These are phyloP conservation scores for Actinomortierella ambigua DNA, from an alignment of 371 early-diverging fungal species.

Conservation along the genomic window DNA sequence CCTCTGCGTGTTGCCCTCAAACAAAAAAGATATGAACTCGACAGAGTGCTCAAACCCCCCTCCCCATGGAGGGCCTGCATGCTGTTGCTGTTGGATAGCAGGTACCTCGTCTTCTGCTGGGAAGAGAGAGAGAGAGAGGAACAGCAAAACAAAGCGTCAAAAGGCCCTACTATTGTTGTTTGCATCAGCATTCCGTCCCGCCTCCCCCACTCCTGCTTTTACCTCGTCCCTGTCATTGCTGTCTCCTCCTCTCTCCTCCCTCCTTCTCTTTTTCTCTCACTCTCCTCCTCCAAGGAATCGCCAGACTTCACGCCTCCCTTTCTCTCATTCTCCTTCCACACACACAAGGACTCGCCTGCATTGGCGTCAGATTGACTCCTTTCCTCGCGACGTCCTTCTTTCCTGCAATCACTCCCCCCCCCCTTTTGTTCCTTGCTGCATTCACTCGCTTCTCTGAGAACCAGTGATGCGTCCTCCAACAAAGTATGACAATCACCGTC, in stretches of 20 bases:
- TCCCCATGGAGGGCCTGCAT: no score
- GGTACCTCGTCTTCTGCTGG: no score
- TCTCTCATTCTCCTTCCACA: neutral
- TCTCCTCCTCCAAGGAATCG: neutral
- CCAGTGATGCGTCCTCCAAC: slow-evolving; percentile 25
- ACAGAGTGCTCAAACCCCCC: no score
- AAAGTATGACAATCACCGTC: slow-evolving; percentile 20
- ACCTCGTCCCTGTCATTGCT: neutral
- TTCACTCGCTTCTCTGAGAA: neutral
- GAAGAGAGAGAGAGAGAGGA: neutral
- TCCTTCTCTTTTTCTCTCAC: neutral
- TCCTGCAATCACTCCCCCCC: neutral
- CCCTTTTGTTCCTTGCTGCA: neutral
- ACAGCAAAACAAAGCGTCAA: neutral
- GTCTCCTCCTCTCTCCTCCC: neutral
- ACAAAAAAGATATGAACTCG: no score
- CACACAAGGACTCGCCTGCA: no score
- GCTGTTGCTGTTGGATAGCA: no score
- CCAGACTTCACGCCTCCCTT: slow-evolving; percentile 1
- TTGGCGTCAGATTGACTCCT: no score
- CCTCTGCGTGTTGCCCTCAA: no score
- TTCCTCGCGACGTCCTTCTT: no score
- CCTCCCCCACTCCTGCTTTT: neutral
- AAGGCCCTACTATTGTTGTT: neutral
- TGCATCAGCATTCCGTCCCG: neutral